Evolutionary conservation across 345 rosid genomes (phyloP), one percentile per base, ranked within the genome.

Genomic region (Syzygium aromaticum): DNA sequence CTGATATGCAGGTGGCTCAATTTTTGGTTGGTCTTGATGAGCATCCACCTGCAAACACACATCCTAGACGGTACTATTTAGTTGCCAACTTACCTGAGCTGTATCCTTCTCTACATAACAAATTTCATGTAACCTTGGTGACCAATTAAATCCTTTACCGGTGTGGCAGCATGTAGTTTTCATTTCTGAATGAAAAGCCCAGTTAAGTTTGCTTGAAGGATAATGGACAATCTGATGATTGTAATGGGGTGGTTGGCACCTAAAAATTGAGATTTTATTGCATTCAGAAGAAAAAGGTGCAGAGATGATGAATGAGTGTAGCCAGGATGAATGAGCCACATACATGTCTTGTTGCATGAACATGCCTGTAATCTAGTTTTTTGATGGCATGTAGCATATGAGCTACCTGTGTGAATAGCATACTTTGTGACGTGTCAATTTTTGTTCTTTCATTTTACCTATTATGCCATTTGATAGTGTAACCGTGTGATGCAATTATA

Each of bases 1-100:
- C 49, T 61, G 46, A 73, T 73, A 33, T 89, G 77, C 90, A 95
- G 98, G 98, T 96, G 88, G 99, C 99, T 85, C 99, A 97, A 87
- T 97, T 97, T 92, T 93, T 97, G 86, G 95, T 95, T 38, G 99
- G 94, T 56, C 96, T 97, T 89, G 98, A 99, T 63, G 99, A 96
- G 86, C 92, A 92, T 61, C 89, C 95, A 87, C 93, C 93, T 22
- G 86, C 95, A 83, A 90, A 94, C 93, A 87, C 93, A 52, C 94
- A 90, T 89, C 98, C 99, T 52, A 95, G 94, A 88, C 92, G 96
- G 99, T 96, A 88, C 38, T 89, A 77, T 61, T 61, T 53, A n/a
- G n/a, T 61, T 11, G 7, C 52, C 77, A 11, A 14, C 38, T 53
- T 80, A 38, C n/a, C n/a, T 38, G 9, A 30, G 40, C 30, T 12